Conservation (phyloP, 352 stramenopile species). For the Thalassiosira livingstoniorum region DNA sequence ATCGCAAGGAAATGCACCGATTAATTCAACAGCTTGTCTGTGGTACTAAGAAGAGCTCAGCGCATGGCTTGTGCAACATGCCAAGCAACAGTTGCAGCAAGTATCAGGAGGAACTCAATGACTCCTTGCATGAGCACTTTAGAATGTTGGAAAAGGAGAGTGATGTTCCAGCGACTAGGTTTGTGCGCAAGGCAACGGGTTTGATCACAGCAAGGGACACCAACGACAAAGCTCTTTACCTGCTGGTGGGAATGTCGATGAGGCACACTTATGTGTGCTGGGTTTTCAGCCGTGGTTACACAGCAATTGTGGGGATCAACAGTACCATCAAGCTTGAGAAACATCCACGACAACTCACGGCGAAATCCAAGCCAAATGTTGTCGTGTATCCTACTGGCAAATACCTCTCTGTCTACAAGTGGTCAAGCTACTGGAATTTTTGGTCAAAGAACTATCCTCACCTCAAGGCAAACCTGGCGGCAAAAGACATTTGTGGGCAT, state of each 20-base stretch:
- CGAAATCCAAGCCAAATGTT: neutral
- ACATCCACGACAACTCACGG: no score
- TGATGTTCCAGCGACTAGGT: neutral
- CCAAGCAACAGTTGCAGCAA: no score
- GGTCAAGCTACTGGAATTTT: neutral
- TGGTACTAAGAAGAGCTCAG: no score
- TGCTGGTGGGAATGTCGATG: neutral
- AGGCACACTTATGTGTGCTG: neutral
- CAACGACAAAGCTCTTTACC: neutral
- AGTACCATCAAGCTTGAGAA: neutral
- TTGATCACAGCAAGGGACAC: neutral
- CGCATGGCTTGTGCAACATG: no score
- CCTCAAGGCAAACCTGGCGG: constrained; percentile 1
- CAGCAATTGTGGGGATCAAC: neutral
- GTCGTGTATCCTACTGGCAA: no score
- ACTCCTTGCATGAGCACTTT: neutral
- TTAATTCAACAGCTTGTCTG: no score
- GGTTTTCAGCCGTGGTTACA: neutral
- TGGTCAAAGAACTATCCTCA: neutral
- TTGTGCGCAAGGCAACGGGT: neutral
- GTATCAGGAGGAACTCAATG: no score
- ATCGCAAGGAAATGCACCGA: no score
- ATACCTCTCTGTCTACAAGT: neutral
- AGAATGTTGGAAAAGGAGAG: neutral
- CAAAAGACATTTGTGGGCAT: neutral